phyloP scores from a whole-genome alignment of 805 yeast genomes.

The Candida glaebosa region DNA sequence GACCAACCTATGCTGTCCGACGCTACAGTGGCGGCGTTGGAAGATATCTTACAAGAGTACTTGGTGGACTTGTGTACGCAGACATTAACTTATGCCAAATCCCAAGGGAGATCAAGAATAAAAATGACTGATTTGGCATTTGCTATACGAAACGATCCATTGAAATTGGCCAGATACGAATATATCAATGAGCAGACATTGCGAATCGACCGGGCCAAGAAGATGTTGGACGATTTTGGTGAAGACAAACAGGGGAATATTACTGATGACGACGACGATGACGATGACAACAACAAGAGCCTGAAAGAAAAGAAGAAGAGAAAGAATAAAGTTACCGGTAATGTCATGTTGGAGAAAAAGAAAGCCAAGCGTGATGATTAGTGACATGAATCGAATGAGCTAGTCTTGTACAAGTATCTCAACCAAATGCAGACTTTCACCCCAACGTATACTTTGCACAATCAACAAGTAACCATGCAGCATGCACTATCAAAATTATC shows the following conservation, averaged over 20 bases:
- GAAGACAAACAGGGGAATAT: slow-evolving; percentile 6
- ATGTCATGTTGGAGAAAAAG: slow-evolving; percentile 11
- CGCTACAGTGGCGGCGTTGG: slow-evolving; percentile 34
- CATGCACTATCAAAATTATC: no score
- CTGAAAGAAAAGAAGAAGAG: slow-evolving; percentile 13
- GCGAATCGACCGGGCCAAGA: slow-evolving; percentile 37
- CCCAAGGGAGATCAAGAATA: slow-evolving; percentile 37
- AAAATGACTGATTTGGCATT: slow-evolving; percentile 42
- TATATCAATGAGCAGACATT: slow-evolving; percentile 38
- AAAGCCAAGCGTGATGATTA: slow-evolving; percentile 4
- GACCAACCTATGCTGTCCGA: slow-evolving; percentile 40
- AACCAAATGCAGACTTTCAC: no score
- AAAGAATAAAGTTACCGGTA: slow-evolving; percentile 19
- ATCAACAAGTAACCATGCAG: no score
- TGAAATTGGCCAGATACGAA: slow-evolving; percentile 37
- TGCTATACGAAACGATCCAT: slow-evolving; percentile 39
- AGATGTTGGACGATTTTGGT: slow-evolving; percentile 35
- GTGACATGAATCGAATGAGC: neutral
- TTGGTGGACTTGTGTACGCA: slow-evolving; percentile 33
- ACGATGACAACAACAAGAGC: slow-evolving; percentile 8
- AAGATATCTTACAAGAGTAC: slow-evolving; percentile 36
- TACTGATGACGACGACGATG: slow-evolving; percentile 12
- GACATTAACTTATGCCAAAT: slow-evolving; percentile 28
- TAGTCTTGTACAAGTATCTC: no score
- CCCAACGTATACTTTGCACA: no score